These are phyloP conservation scores for Jackrogersella minutella DNA, from an alignment of 495 filamentous ascomycete species.

Conservation along the genomic window DNA sequence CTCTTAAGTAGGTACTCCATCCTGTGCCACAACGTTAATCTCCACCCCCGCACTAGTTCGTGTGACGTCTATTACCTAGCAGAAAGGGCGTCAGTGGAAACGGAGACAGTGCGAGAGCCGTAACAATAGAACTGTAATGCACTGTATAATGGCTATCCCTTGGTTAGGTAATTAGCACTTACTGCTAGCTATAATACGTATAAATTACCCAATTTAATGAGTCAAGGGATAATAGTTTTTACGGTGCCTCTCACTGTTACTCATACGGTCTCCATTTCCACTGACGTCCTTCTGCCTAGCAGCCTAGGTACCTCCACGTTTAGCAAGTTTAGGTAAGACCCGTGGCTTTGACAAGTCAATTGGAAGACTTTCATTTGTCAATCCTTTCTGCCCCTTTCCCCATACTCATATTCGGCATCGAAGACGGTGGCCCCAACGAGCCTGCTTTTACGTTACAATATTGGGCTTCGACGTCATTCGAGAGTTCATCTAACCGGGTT, in stretches of 20 bases:
- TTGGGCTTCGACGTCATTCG: conserved; percentile 16
- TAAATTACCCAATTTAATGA: no score
- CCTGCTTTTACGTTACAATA: conserved; percentile 20
- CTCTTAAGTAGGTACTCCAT: not conserved
- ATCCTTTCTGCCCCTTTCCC: conserved; percentile 2
- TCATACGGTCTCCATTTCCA: no score
- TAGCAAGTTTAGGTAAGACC: conserved; percentile 14
- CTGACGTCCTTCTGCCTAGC: no score
- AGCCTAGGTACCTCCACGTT: no score
- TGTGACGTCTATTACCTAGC: conserved; percentile 24
- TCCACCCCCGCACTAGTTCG: conserved; percentile 34
- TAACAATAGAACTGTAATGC: no score
- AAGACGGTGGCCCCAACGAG: conserved; percentile 2
- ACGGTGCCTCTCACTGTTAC: no score
- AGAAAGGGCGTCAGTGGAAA: no score
- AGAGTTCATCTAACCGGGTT: not conserved
- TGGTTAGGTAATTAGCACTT: no score
- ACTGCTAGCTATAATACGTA: no score
- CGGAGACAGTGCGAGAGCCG: no score
- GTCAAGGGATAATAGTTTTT: no score
- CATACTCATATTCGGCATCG: not conserved
- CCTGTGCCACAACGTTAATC: conserved; percentile 26
- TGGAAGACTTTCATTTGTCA: conserved; percentile 15
- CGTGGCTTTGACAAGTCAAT: conserved; percentile 11
- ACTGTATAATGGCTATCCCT: no score